Percentiles rank a stretch among this genome's conserved stretches.
These are phyloP conservation scores for Taiozyma sp. DNA, from an alignment of 1,139 yeast genomes.

Conservation along the genomic window DNA sequence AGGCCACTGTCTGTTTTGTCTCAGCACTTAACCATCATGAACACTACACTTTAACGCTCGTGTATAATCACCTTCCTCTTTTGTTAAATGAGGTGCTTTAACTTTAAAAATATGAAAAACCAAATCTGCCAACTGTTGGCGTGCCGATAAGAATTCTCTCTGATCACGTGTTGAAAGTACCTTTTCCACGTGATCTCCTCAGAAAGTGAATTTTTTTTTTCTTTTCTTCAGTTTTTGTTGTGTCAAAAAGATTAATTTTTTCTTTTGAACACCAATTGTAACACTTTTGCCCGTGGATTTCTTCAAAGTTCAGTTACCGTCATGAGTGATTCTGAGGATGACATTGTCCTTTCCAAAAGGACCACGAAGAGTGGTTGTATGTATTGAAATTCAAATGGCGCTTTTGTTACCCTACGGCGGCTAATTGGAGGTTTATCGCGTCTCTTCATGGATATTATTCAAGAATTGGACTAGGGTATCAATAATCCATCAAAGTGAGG, in stretches of 20 bases:
- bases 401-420: neutral
- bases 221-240: neutral
- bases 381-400: slow-evolving; percentile 2
- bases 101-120: too few relatives aligned
- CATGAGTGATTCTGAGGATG: slow-evolving; percentile 25
- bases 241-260: neutral
- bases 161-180: neutral
- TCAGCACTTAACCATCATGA: too few relatives aligned
- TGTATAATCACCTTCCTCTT: neutral
- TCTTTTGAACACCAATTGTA: neutral
- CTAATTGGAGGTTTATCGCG: neutral
- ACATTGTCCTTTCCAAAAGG: slow-evolving; percentile 19
- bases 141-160: neutral
- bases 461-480: neutral
- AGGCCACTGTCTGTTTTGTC: too few relatives aligned
- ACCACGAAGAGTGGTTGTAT: slow-evolving; percentile 3
- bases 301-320: neutral
- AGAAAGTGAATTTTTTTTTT: neutral
- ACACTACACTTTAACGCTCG: too few relatives aligned
- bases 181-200: neutral
- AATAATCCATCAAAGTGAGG: neutral
- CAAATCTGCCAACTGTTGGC: neutral
- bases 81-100: neutral
- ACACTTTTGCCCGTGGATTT: neutral
- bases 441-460: neutral